Evolutionary conservation across 2,329 filamentous ascomycete species (phyloP), one percentile per base, ranked within the genome.

Genomic region (Fusarium burgessii): DNA sequence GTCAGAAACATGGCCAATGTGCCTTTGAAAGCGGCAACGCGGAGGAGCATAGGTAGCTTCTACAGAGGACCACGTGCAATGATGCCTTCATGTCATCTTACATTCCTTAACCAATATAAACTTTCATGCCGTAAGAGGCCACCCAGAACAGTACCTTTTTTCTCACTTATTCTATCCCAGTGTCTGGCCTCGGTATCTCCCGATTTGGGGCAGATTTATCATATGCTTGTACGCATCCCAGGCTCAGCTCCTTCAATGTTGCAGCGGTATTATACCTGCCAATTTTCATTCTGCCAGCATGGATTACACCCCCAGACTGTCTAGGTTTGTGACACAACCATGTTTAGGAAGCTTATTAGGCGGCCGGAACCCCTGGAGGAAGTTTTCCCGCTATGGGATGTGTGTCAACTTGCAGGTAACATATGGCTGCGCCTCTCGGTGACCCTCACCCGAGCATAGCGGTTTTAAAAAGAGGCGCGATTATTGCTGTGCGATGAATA

Each of bases 341-440:
- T 69, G 62, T 70, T 64, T 61, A 65, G 68, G 42, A 60, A 64
- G 61, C 61, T 55, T 43, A 50, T 71, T 66, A 74, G 68, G 65
- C 70, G 54, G 59, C 56, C 58, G 45, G 60, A 62, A 58, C 54
- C 74, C 70, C 63, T 64, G 59, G 41, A 66, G 64, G 51, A 74
- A 71, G 70, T 70, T 74, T 62, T 75, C 68, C 74, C 65, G 62
- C 60, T 64, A 58, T 58, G 64, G 64, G 55, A 64, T 51, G 72
- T 66, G 63, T 74, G 68, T 74, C 66, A 71, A 64, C 71, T 63
- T 70, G 68, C 70, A 73, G 67, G 71, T 70, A 70, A 73, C 52
- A 61, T 55, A 56, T 46, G 52, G 63, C 74, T 76, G 72, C 62
- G 74, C 74, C 74, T 68, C 72, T 60, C 61, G 55, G 68, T 35